Evolutionary conservation across 2,329 filamentous ascomycete species (phyloP).

Genomic region (Exophiala sideris): DNA sequence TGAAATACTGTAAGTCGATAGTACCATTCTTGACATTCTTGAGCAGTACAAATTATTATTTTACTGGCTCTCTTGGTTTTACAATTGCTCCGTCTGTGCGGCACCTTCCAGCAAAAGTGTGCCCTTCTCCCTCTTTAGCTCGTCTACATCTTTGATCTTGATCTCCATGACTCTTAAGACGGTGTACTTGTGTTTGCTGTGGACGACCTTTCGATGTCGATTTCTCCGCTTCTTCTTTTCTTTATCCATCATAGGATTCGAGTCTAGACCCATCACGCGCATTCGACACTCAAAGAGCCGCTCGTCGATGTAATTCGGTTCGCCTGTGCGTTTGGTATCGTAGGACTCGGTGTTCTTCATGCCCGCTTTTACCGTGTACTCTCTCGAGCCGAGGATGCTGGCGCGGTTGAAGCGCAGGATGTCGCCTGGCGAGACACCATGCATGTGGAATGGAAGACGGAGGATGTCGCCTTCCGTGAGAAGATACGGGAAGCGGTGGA

Average conservation of each 20-base stretch:
- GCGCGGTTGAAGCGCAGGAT: slow-evolving; percentile 84
- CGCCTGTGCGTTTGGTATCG: slow-evolving; percentile 25
- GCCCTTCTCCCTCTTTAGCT: slow-evolving; percentile 47
- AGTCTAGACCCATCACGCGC: slow-evolving; percentile 78
- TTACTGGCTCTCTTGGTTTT: no score
- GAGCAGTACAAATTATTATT: no score
- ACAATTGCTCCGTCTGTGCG: no score
- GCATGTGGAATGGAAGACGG: slow-evolving; percentile 76
- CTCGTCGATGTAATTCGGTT: slow-evolving; percentile 67
- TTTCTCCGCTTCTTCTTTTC: slow-evolving; percentile 64
- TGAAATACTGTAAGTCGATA: no score
- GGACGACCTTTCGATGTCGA: slow-evolving; percentile 66
- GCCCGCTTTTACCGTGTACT: slow-evolving; percentile 80
- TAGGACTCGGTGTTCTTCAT: slow-evolving; percentile 39
- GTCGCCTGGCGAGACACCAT: slow-evolving; percentile 73
- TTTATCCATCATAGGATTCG: slow-evolving; percentile 59
- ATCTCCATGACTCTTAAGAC: slow-evolving; percentile 81
- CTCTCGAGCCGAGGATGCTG: slow-evolving; percentile 74
- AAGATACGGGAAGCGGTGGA: slow-evolving; percentile 50
- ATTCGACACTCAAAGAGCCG: slow-evolving; percentile 80
- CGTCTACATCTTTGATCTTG: slow-evolving; percentile 59
- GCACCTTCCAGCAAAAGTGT: slow-evolving; percentile 31
- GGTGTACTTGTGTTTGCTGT: slow-evolving; percentile 89
- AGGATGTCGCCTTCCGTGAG: slow-evolving; percentile 64
- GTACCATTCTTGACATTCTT: no score